Evolutionary conservation across 257 asterid species (phyloP), one percentile per base, ranked within the genome.

Genomic region (Forsythia suspensa): DNA sequence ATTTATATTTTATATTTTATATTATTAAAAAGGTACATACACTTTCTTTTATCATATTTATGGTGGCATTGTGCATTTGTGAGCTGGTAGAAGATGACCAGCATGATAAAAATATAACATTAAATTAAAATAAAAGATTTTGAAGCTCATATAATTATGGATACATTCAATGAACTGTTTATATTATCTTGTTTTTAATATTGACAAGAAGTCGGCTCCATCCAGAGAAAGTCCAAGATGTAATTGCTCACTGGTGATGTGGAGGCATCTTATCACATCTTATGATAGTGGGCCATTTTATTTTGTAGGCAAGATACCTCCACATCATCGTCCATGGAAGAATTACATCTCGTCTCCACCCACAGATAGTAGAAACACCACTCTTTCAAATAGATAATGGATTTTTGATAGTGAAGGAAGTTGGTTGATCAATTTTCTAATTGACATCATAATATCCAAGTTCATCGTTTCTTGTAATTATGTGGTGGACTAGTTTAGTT

Each of bases 51-150:
- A 29, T 1, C 34, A 29, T 29, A 29, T 29, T 29, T 37, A 37
- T 51, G 61, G 5, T 29, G 72, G 71, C 48, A 51, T 68, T 55
- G 6, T 3, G 75, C 20, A n/a, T 12, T 21, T 29, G 73, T 80
- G 77, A 48, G 70, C 42, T 76, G 76, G 69, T 73, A 74, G 69
- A 65, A 70, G 42, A 52, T 7, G 80, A 82, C 84, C 72, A 83
- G 39, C 38, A 73, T 13, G 44, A 52, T 43, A 29, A 29, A 29
- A 29, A 29, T 29, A 29, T 29, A 4, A 74, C 75, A 37, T 70
- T 72, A 41, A 40, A 18, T 6, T 11, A 51, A 11, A 41, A 73
- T 83, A 37, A 46, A 76, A n/a, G 55, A 68, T 70, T 71, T 71
- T 24, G 73, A 41, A 29, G 36, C 73, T 41, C 18, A 59, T 67